These are phyloP conservation scores for Akebia trifoliata DNA, from an alignment of 164 flowering plant genomes.

Conservation along the genomic window DNA sequence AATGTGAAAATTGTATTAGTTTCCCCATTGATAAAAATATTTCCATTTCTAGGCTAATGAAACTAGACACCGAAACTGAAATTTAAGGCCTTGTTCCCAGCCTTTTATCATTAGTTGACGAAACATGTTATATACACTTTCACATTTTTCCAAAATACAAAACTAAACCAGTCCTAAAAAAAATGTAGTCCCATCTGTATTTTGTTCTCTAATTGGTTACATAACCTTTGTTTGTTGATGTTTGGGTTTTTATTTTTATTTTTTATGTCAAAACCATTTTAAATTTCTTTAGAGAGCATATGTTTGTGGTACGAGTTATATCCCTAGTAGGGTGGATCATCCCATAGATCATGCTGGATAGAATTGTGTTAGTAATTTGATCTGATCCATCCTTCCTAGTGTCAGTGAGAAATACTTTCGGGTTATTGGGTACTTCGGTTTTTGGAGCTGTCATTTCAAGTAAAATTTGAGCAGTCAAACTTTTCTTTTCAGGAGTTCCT, in stretches of 20 bases:
- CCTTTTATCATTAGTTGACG: too few species aligned
- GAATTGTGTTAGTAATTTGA: not conserved
- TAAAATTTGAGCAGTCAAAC: conserved; percentile 30
- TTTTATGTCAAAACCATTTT: not conserved
- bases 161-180: not conserved
- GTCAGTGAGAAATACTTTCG: not conserved
- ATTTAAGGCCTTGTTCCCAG: too few species aligned
- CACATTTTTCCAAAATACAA: not conserved
- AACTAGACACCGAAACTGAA: too few species aligned
- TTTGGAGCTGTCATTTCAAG: conserved; percentile 17
- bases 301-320: not conserved
- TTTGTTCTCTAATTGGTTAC: not conserved
- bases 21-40: too few species aligned
- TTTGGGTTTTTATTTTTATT: too few species aligned
- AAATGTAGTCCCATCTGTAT: not conserved
- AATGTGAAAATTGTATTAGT: too few species aligned
- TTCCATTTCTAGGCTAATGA: too few species aligned
- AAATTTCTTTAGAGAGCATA: not conserved
- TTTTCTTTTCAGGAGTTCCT: conserved; percentile 71
- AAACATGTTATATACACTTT: not conserved
- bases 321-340: not conserved
- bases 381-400: conserved; percentile 8
- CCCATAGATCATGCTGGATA: conserved; percentile 1
- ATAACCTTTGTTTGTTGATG: not conserved
- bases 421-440: conserved; percentile 16